Base-by-base conservation (phyloP, 148 eudicot genomes). In the Arctostaphylos glauca region DNA sequence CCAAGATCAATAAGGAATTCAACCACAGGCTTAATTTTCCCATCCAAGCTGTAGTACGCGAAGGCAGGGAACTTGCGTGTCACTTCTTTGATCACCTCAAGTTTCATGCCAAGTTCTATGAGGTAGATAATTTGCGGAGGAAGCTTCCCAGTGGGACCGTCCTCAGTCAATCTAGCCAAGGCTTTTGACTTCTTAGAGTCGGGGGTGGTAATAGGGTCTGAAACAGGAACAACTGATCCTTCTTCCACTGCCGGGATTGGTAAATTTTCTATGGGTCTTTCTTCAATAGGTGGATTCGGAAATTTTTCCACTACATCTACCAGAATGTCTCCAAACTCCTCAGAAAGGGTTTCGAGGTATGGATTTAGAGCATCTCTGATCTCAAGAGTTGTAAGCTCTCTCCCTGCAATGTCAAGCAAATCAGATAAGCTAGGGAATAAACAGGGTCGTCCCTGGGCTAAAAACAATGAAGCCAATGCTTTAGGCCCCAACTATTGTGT, bases 351-450 rank as follows among this genome's bases (percentile, higher is more conserved):
- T 62, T 93, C 93, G 56, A 94, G 96, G 85, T 92, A 91, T 18
- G 96, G 96, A 78, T 86, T 87, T 25, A 94, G 92, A 77, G 95
- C 91, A 78, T 93, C 98, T 84, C 98, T 87, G 52, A 94, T 94
- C 89, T 94, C 98, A 81, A 93, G 92, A 82, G 98, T 94, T 16
- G 98, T 87, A 49, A 93, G 95, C 91, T 94, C 98, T 81, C 93
- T 88, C 38, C 98, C 98, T 94, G 87, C 67, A 84, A 77, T 41
- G 21, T 58, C 38, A 72, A 55, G 16, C 78, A 87, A 68, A 62
- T 38, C 5, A 18, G 67, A 55, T 38, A 46, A 75, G 43, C 21
- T 14, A 53, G 38, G 56, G 23, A 55, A 18, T 53, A 25, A 52
- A 60, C 71, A 31, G 43, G 21, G 38, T 25, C 41, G 6, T 23